Base-by-base conservation (phyloP, 2,329 filamentous ascomycete species). In the Emergomyces orientalis region DNA sequence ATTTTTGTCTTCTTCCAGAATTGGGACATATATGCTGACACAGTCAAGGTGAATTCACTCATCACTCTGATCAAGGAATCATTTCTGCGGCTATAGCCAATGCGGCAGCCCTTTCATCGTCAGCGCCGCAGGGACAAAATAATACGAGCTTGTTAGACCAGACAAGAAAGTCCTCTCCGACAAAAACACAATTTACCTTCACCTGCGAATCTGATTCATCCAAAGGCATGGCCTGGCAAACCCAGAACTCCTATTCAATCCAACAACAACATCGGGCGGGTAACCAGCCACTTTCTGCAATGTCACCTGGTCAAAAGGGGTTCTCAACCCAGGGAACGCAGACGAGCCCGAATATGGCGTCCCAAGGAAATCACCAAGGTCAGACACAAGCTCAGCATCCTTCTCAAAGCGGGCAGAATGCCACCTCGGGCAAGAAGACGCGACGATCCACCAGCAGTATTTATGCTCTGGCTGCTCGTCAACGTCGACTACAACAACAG, bases 41-140 rank as follows among this genome's bases (percentile, higher is more conserved):
- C 54, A 34, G 6, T 14, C 25, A 63, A 64, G 74, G 72, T 70
- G 77, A 77, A 63, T 67, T 72, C 30, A 70, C 69, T 41, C 70
- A 76, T 69, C 69, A 70, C 47, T 65, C 75, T 67, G 84, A 84
- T 69, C 85, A 88, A 76, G 91, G 92, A 62, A 96, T 97, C 72
- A 97, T 97, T 67, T 95, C 91, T 32, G 88, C 85, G 68, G 92
- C 93, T 56, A 97, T 96, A 71, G 91, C 92, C 65, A 95, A 91
- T 72, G 91, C 91, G 34, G 90, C 88, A 65, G 89, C 87, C 69
- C 79, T 86, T 66, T 82, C 84, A 61, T 78, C 82, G 17, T 81
- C 84, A 1, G 79, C 82, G 17, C 74, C 77, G 27, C 82, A 81
- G 68, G 88, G 87, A 17, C 87, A 91, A 72, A 89, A 93, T 71